phyloP scores from a whole-genome alignment of 116 monocot genomes.

The Iris pallida region DNA sequence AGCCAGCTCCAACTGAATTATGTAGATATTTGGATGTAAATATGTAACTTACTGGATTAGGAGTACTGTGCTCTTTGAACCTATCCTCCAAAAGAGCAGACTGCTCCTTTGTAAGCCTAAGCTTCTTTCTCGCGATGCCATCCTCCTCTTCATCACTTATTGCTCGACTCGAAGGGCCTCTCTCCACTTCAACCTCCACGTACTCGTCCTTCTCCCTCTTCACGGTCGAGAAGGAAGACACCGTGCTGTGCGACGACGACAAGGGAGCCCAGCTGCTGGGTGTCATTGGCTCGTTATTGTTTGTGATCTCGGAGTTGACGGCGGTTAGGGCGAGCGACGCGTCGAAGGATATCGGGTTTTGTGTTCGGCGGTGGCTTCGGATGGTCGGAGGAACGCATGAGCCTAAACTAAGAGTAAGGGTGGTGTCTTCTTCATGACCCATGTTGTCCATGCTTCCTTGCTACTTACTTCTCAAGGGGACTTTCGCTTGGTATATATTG shows the following conservation, averaged over 20 bases:
- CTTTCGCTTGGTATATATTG: background rate
- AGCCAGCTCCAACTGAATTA: background rate
- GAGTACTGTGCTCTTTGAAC: constrained; percentile 88
- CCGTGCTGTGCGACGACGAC: constrained; percentile 7
- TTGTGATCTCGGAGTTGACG: constrained; percentile 12
- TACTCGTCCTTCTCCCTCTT: constrained; percentile 43
- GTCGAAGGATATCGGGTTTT: constrained; percentile 2
- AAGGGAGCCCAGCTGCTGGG: background rate
- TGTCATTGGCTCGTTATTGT: background rate
- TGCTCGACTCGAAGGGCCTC: constrained; percentile 16
- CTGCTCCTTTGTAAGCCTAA: constrained; percentile 88
- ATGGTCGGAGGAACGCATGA: background rate
- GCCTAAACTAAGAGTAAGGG: constrained; percentile 34
- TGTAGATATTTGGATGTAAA: too few species aligned
- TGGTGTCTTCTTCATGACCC: constrained; percentile 18
- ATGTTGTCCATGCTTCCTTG: background rate
- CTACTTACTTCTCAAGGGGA: background rate
- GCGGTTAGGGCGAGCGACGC: constrained; percentile 40
- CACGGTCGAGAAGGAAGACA: constrained; percentile 15
- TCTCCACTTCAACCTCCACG: constrained; percentile 30
- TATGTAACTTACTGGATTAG: constrained; percentile 56
- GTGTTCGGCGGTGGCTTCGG: background rate
- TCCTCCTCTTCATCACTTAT: constrained; percentile 56
- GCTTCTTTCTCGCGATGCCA: constrained; percentile 69
- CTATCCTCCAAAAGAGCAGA: constrained; percentile 77